Evolutionary conservation across 176 grass and related monocot species (phyloP), one percentile per base, ranked within the genome.

Genomic region (Sorghum bicolor): DNA sequence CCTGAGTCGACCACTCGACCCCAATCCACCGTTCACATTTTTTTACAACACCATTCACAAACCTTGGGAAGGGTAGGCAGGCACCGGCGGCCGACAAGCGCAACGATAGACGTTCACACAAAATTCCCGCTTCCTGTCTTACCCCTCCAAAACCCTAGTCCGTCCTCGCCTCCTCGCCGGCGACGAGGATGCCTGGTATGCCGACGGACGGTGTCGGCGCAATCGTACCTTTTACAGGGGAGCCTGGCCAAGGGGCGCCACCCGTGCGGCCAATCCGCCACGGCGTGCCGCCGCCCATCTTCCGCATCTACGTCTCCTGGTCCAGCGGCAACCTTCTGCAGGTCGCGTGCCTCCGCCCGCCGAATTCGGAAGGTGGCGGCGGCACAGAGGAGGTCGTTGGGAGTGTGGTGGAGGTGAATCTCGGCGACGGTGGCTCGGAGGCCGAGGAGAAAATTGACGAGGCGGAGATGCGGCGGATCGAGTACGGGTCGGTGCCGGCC

Each of bases 321-420:
- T 95, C 93, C 17, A 87, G 93, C 50, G 93, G 96, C 53, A 93
- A 93, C 67, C 87, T 93, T 79, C 89, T 95, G n/a, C 93, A 95
- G 70, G 77, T 98, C 28, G 90, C 96, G 40, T 98, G 93, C 80
- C 85, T 98, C 53, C 87, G 85, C 6, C 80, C 74, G 19, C 79
- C 87, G 26, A 75, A 86, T 2, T 34, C 61, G 2, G 84, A 82
- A 12, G 64, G 60, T 17, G 67, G 19, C 31, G 60, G 37, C 28
- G 47, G 82, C 9, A 62, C 26, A 28, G 84, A 82, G 26, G 92
- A 92, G 66, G 74, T 74, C 15, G 82, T 55, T 12, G 93, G 96
- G 67, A 94, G 92, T 66, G 93, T 94, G 24, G 85, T 98, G 67
- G 93, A 98, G 83, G 83, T 94, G 80, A 92, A 84, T 57, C 92